A percentile compares a stretch with the other conserved stretches of the same genome.
phyloP scores from a whole-genome alignment of 1,139 yeast species.

The Wickerhamomyces sp. region DNA sequence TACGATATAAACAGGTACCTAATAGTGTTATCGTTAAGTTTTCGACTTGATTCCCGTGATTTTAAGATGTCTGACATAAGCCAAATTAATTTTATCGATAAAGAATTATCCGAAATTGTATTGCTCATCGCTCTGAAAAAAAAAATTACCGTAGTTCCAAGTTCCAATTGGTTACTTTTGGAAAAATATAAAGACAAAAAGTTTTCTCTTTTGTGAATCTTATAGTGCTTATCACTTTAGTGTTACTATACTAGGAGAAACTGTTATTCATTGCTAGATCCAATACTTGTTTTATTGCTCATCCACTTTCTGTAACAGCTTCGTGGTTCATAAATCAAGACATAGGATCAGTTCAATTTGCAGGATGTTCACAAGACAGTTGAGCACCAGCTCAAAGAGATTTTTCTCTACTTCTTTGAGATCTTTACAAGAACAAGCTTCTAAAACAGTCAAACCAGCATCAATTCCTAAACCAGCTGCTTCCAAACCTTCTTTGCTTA shows the following conservation, averaged over 20 bases:
- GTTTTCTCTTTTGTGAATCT: background rate
- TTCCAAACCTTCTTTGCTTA: slow-evolving; percentile 14
- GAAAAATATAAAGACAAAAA: background rate
- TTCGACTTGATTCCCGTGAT: too few relatives aligned
- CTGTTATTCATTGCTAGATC: too few relatives aligned
- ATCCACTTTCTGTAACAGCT: too few relatives aligned
- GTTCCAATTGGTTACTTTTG: background rate
- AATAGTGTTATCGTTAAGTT: too few relatives aligned
- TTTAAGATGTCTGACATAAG: too few relatives aligned
- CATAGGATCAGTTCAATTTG: background rate
- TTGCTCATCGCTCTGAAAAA: background rate
- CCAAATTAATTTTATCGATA: background rate
- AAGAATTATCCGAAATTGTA: background rate
- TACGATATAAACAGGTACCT: too few relatives aligned
- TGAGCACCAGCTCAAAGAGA: background rate
- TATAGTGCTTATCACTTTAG: too few relatives aligned
- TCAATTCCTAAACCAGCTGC: background rate
- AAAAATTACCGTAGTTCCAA: background rate
- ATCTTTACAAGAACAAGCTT: background rate
- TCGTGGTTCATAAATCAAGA: too few relatives aligned
- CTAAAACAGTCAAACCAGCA: background rate
- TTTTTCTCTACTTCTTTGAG: background rate
- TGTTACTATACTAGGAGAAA: too few relatives aligned
- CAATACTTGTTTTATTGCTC: too few relatives aligned
- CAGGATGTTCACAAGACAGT: background rate